Base-by-base conservation (phyloP, 371 early-diverging fungal genomes). In the Syncephalastrum racemosum region DNA sequence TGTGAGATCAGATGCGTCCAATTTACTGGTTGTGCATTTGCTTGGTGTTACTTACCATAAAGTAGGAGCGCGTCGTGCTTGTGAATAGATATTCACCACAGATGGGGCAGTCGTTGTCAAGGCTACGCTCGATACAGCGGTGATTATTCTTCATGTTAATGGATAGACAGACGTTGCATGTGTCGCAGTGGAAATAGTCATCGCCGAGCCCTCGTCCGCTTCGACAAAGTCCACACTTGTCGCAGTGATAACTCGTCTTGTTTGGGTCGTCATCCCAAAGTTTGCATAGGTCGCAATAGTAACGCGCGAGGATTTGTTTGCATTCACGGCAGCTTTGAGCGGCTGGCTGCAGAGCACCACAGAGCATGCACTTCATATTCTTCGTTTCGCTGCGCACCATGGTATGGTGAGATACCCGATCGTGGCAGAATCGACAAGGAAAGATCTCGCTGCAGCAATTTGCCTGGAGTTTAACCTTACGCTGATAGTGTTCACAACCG, bases 71-170 rank as follows among this genome's bases (percentile, higher is more conserved):
- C 6, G 85, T 84, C 2, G 88, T 88, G 39, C 85, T 85, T 0
- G 93, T 95, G 59, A 95, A 95, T 82, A 99, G 84, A 71, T 87
- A 90, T 66, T 99, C 99, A 36, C 94, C 93, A 73, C 99, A 99
- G 51, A 99, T 96, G 0, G 97, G 97, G 59, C 99, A 99, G 71
- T 96, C 92, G 50, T 86, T 82, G 58, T 95, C 93, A 39, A 96
- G 64, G 39, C 89, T 92, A 20, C 91, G 81, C 69, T 98, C 98
- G 45, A 95, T 94, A 61, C 98, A 98, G 50, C 84, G 83, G 75
- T 99, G 99, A 12, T 85, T 77, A 25, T 85, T 76, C 48, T 88
- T 80, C 55, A 90, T 80, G 4, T 63, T 55, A 4, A 89, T 87
- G 3, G 83, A 77, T 83, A 98, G 88, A 61, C 99, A 99, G 0